A percentile compares a stretch with the other conserved stretches of the same genome.
phyloP scores from a whole-genome alignment of 2,329 filamentous ascomycete species.

The Colletotrichum theobromicola region DNA sequence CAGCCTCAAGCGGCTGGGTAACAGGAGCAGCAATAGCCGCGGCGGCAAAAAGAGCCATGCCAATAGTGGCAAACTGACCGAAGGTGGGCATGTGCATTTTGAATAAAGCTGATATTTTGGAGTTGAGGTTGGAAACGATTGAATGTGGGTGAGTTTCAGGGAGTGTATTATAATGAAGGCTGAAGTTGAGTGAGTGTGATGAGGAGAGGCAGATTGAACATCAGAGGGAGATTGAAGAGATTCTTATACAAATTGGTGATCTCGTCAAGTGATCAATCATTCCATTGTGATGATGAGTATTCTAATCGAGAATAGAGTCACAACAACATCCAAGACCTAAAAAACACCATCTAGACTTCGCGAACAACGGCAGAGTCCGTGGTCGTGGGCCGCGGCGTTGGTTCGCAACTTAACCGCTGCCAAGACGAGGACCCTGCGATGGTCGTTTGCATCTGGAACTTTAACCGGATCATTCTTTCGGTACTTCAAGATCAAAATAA shows the following conservation, averaged over 20 bases:
- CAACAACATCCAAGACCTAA: neutral
- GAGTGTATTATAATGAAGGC: neutral
- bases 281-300: neutral
- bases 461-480: neutral
- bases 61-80: slow-evolving; percentile 13
- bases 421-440: neutral
- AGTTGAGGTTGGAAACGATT: neutral
- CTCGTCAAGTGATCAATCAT: neutral
- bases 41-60: slow-evolving; percentile 12
- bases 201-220: neutral
- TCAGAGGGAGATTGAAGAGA: neutral
- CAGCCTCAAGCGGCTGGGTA: neutral
- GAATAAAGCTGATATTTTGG: neutral
- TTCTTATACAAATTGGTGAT: neutral
- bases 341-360: neutral
- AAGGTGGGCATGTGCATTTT: slow-evolving; percentile 19
- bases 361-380: neutral
- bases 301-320: too few species aligned
- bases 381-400: neutral
- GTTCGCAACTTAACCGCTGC: neutral
- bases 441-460: neutral
- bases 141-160: neutral
- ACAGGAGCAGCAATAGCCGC: slow-evolving; percentile 7
- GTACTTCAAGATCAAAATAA: neutral
- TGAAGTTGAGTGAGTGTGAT: neutral